Percentiles rank a stretch among this genome's conserved stretches.
Evolutionary conservation across 768 basidiomycete genomes (phyloP).

Genomic region (Tulasnella sp.): DNA sequence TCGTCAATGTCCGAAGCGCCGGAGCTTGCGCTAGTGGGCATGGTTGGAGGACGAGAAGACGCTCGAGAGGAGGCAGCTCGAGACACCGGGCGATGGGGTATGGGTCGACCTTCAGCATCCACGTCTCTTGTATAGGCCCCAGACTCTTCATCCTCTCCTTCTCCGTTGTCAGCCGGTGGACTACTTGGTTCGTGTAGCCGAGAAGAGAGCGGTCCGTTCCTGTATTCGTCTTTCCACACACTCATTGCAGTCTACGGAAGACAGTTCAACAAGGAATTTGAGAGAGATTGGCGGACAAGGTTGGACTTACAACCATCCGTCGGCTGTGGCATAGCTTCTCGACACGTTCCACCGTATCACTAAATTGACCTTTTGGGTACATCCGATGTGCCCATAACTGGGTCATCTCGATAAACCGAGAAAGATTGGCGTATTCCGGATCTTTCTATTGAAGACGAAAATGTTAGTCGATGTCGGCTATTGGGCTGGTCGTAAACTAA

Average conservation of each 20-base stretch:
- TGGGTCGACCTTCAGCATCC: conserved; percentile 11
- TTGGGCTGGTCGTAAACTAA: background rate
- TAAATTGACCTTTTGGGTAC: conserved; percentile 81
- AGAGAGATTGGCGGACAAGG: background rate
- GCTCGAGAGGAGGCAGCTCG: background rate
- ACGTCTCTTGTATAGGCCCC: conserved; percentile 17
- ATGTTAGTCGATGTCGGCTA: background rate
- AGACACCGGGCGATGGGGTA: background rate
- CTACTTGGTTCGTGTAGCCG: conserved; percentile 12
- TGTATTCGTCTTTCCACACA: conserved; percentile 63
- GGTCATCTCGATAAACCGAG: conserved; percentile 68
- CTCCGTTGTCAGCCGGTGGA: conserved; percentile 23
- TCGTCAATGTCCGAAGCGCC: conserved; percentile 11
- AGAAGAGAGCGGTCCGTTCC: background rate
- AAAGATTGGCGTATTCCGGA: conserved; percentile 64
- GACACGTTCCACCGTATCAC: conserved; percentile 71
- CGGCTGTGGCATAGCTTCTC: conserved; percentile 83
- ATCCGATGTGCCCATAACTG: conserved; percentile 92
- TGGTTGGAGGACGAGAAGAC: background rate
- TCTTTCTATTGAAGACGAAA: background rate
- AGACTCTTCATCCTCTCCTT: conserved; percentile 26
- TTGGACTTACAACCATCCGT: conserved; percentile 62
- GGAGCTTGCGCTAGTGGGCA: background rate
- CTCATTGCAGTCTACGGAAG: conserved; percentile 47
- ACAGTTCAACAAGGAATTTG: conserved; percentile 7